These are phyloP conservation scores for Aciculosporium take DNA, from an alignment of 2,329 filamentous ascomycete genomes.

Conservation along the genomic window DNA sequence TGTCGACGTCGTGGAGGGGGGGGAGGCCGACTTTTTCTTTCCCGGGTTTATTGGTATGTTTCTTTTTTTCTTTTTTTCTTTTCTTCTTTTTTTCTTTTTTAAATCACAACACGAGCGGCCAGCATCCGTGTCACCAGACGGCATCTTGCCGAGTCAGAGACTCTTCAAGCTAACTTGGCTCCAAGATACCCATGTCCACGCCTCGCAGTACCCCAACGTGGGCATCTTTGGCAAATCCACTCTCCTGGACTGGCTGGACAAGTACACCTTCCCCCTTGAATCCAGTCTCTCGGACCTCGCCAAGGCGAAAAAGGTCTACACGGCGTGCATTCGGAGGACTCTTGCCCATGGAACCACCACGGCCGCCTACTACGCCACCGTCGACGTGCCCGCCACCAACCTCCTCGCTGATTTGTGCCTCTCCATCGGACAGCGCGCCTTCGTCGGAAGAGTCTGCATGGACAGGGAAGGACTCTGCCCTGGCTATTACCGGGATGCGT, in stretches of 20 bases:
- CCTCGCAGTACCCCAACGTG: constrained; percentile 84
- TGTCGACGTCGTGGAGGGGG: constrained; percentile 22
- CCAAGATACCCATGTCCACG: constrained; percentile 90
- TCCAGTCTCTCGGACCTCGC: constrained; percentile 50
- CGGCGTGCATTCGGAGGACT: constrained; percentile 62
- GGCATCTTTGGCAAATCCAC: constrained; percentile 91
- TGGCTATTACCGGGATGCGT: constrained; percentile 65
- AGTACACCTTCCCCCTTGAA: constrained; percentile 90
- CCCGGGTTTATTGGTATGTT: constrained; percentile 62
- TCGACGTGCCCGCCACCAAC: constrained; percentile 79
- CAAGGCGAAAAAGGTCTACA: constrained; percentile 60
- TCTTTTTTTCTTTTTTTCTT: not conserved
- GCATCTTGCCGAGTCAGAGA: not conserved
- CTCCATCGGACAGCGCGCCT: constrained; percentile 68
- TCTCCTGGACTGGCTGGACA: constrained; percentile 83
- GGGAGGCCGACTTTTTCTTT: constrained; percentile 59
- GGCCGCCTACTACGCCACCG: constrained; percentile 87
- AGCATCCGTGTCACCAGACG: too few species aligned
- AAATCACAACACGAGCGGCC: too few species aligned
- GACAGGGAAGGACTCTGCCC: constrained; percentile 54
- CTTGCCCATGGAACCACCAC: constrained; percentile 86
- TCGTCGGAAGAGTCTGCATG: constrained; percentile 94
- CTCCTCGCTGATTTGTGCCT: constrained; percentile 75
- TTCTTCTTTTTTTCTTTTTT: not conserved
- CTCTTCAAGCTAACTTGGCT: not conserved